Percentiles rank a stretch among this genome's conserved stretches.
phyloP scores from a whole-genome alignment of 2,329 filamentous ascomycete genomes.

The Cladosporium cucumerinum region DNA sequence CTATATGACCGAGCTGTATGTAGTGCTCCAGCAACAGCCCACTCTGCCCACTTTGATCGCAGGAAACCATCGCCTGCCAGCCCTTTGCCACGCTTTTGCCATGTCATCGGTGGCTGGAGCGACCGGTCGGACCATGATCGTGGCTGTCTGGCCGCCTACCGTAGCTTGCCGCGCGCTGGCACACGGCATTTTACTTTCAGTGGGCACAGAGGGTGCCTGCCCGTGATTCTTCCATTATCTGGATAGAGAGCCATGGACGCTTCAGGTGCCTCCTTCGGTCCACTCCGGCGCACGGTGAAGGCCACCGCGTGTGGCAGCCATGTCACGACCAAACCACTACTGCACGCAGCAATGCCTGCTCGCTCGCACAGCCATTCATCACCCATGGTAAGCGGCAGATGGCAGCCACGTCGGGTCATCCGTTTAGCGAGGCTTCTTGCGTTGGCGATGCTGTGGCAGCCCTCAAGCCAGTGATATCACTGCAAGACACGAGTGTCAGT shows the following conservation, averaged over 20 bases:
- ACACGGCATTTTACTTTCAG: background rate
- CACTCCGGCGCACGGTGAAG: background rate
- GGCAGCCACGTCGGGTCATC: constrained; percentile 13
- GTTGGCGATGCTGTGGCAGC: constrained; percentile 10
- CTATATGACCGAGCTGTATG: constrained; percentile 13
- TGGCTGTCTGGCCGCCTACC: background rate
- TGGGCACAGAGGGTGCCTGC: background rate
- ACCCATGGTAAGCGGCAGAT: background rate
- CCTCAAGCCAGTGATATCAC: constrained; percentile 15
- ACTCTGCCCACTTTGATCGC: background rate
- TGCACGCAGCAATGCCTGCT: constrained; percentile 6
- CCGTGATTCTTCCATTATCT: background rate
- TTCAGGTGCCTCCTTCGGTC: background rate
- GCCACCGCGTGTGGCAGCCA: background rate
- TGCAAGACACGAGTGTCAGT: constrained; percentile 4
- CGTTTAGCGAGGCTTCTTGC: constrained; percentile 7
- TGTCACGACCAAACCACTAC: background rate
- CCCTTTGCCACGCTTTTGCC: background rate
- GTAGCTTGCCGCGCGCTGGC: background rate
- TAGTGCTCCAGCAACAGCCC: constrained; percentile 3
- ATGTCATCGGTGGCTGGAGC: constrained; percentile 1
- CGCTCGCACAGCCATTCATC: background rate
- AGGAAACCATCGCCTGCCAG: background rate
- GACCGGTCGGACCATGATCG: background rate
- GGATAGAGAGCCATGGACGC: constrained; percentile 1